Evolutionary conservation across 495 filamentous ascomycete species (phyloP).

Genomic region (Neurospora sp.): DNA sequence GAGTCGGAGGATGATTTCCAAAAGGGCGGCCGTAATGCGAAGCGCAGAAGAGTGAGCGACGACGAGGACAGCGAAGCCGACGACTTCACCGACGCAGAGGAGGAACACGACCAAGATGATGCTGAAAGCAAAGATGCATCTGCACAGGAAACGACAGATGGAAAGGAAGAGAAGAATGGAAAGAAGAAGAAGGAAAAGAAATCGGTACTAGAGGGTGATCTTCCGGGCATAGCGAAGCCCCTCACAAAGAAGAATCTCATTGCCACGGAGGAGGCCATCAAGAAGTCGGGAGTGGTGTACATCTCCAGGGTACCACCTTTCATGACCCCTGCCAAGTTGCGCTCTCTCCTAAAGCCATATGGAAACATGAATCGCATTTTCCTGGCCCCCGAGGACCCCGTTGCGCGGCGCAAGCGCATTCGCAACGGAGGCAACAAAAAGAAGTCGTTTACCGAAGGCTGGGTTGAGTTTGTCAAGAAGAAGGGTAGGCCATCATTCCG

Average conservation of each 20-base stretch:
- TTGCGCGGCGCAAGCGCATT: constrained; percentile 47
- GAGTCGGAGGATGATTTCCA: constrained; percentile 61
- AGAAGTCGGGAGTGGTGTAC: constrained; percentile 73
- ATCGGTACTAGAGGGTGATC: constrained; percentile 17
- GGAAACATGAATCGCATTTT: constrained; percentile 79
- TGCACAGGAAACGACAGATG: constrained; percentile 9
- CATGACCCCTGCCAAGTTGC: constrained; percentile 79
- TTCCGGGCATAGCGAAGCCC: constrained; percentile 38
- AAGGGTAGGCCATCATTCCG: not conserved
- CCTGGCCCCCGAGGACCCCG: constrained; percentile 67
- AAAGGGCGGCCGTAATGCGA: constrained; percentile 52
- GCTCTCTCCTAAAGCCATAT: constrained; percentile 64
- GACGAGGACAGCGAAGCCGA: constrained; percentile 31
- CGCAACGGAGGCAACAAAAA: constrained; percentile 78
- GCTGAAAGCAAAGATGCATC: constrained; percentile 9
- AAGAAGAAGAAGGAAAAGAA: constrained; percentile 12
- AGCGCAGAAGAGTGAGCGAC: constrained; percentile 50
- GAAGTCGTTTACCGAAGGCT: constrained; percentile 77
- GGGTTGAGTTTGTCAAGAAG: constrained; percentile 69
- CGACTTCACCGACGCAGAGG: constrained; percentile 22
- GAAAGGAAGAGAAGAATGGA: constrained; percentile 10
- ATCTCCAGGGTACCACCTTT: constrained; percentile 87
- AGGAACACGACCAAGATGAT: constrained; percentile 16
- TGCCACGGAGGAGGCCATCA: constrained; percentile 44
- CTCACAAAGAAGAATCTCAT: constrained; percentile 50